These are phyloP conservation scores for Phytophthora hibernalis DNA, from an alignment of 352 stramenopile genomes.

Conservation along the genomic window DNA sequence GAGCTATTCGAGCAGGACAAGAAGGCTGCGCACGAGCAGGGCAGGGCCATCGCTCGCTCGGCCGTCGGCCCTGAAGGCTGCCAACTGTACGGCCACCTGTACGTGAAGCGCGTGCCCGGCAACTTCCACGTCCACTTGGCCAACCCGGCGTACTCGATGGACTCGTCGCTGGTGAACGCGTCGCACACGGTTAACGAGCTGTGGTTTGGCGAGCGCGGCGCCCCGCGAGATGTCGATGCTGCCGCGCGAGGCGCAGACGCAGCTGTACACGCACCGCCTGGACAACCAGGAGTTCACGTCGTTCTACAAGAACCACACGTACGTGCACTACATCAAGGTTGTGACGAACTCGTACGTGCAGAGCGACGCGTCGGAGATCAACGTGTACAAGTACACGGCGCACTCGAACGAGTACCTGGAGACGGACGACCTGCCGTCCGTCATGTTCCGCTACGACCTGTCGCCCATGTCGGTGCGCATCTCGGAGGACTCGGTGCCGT, in stretches of 20 bases:
- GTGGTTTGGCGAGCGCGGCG: constrained; percentile 92
- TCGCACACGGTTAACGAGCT: constrained; percentile 97
- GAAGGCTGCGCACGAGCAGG: constrained; percentile 70
- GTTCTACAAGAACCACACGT: constrained; percentile 95
- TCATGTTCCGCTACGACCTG: constrained; percentile 94
- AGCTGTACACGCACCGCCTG: constrained; percentile 94
- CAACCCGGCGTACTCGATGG: constrained; percentile 95
- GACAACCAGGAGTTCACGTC: constrained; percentile 93
- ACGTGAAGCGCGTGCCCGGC: constrained; percentile 94
- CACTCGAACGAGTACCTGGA: constrained; percentile 91
- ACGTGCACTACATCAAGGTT: constrained; percentile 99
- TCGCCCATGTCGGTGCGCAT: constrained; percentile 95
- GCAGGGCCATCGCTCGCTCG: constrained; percentile 62
- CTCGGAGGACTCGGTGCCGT: constrained; percentile 90
- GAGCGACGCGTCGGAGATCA: constrained; percentile 55
- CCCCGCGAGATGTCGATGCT: constrained; percentile 69
- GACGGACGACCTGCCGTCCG: constrained; percentile 82
- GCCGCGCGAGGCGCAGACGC: constrained; percentile 87
- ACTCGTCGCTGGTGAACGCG: constrained; percentile 91
- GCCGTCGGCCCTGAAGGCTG: constrained; percentile 77
- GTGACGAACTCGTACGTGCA: constrained; percentile 94
- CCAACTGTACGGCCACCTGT: constrained; percentile 77
- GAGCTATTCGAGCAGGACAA: constrained; percentile 95
- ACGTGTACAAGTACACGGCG: constrained; percentile 92
- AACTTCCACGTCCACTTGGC: constrained; percentile 99